Base-by-base conservation (phyloP, 345 rosid genomes). In the Pistacia vera region DNA sequence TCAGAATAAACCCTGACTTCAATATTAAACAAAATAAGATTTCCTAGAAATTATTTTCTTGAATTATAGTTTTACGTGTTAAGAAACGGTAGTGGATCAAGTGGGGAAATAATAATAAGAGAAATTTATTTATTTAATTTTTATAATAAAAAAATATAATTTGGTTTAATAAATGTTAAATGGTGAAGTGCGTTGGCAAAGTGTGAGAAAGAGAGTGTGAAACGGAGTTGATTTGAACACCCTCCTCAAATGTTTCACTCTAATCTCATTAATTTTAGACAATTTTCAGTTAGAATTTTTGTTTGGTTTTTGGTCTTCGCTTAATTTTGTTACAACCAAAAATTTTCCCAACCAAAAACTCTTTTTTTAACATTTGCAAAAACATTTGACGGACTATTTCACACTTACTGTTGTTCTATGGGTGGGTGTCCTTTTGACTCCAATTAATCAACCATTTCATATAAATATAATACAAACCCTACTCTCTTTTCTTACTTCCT, bases 151-250 rank as follows among this genome's bases (percentile, higher is more conserved):
- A 49, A 22, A 22, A 22, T 22, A 22, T 22, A 22, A 22, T 22
- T 22, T 22, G 22, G 22, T 22, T 22, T 22, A 22, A 22, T 22
- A 22, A 22, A 22, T 22, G 22, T 22, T 22, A 22, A 22, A 22
- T 22, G 22, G 22, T 72, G 75, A 76, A 81, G 88, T 83, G 88
- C 83, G 91, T 77, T 88, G 91, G 88, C 88, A 84, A 85, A 87
- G 89, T 82, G 88, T 87, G 91, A 82, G 91, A 89, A 86, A 87
- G 91, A 77, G 93, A 89, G 87, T 86, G 87, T 87, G 91, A 89
- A 85, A 83, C 90, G 91, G 93, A 74, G 75, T 77, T 79, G 36
- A 77, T 64, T 80, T 71, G 71, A 79, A 82, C 76, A 63, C 83
- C 83, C 68, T 70, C 70, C 70, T 74, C 79, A 76, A 78, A 77